These are phyloP conservation scores for Calonectria pseudoreteaudii DNA, from an alignment of 2,329 filamentous ascomycete species.

Conservation along the genomic window DNA sequence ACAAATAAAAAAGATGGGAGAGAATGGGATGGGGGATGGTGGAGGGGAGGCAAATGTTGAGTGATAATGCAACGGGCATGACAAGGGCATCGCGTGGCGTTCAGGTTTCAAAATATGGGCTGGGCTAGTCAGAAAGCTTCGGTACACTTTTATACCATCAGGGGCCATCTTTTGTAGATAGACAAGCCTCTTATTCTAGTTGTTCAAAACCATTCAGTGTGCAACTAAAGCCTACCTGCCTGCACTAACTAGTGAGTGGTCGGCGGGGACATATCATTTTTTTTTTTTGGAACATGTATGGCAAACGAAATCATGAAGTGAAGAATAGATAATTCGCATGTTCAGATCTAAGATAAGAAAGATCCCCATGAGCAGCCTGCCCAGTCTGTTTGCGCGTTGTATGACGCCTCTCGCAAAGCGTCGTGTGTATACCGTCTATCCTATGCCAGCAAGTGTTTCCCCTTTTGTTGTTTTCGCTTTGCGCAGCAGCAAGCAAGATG, in stretches of 20 bases:
- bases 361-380: conserved; percentile 31
- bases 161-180: conserved; percentile 1
- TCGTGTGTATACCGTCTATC: conserved; percentile 27
- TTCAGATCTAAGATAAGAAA: conserved; percentile 32
- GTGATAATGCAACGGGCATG: conserved; percentile 37
- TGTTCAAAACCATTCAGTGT: neutral
- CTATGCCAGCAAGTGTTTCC: conserved; percentile 21
- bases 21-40: conserved; percentile 19
- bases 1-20: conserved; percentile 11
- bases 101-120: conserved; percentile 37
- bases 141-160: conserved; percentile 35
- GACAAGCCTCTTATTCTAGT: neutral
- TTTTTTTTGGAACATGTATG: neutral
- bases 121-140: conserved; percentile 34
- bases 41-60: conserved; percentile 19
- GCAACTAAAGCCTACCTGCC: neutral
- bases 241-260: no score
- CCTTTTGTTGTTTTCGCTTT: conserved; percentile 9
- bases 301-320: neutral
- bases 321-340: conserved; percentile 8
- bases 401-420: conserved; percentile 22
- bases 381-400: conserved; percentile 39
- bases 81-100: conserved; percentile 50
- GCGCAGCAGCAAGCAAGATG: conserved; percentile 10
- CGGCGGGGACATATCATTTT: neutral